Conservation (phyloP, 805 yeast genomes). For the Lachancea sp. region DNA sequence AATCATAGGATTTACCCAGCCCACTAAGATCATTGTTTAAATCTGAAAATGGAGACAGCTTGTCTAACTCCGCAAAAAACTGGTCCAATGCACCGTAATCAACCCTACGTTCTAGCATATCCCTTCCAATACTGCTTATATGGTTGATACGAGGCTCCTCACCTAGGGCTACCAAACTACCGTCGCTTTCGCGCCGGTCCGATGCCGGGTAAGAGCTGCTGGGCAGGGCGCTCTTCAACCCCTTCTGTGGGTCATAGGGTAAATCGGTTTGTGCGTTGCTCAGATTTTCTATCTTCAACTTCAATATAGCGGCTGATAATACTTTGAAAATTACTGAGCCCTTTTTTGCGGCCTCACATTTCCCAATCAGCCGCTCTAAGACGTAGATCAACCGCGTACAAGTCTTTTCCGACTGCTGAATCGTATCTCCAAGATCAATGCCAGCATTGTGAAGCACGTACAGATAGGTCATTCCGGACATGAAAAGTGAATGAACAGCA, state of each 20-base stretch:
- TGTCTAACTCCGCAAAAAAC: conserved; percentile 9
- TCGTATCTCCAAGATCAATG: conserved; percentile 42
- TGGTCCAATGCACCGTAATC: conserved; percentile 8
- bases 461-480: conserved; percentile 82
- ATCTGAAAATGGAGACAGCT: conserved; percentile 21
- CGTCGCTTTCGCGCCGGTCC: neutral
- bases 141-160: conserved; percentile 9
- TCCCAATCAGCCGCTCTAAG: conserved; percentile 52
- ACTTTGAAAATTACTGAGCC: conserved; percentile 70
- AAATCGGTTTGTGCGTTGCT: neutral
- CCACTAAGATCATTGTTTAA: conserved; percentile 14
- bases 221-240: neutral
- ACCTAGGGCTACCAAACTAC: conserved; percentile 8
- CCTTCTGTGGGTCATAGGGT: neutral
- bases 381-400: conserved; percentile 49
- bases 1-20: neutral
- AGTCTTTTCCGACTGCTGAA: conserved; percentile 45
- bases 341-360: conserved; percentile 71
- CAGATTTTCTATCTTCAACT: conserved; percentile 39
- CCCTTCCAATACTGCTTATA: conserved; percentile 2
- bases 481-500: conserved; percentile 79
- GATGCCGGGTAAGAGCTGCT: neutral
- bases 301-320: conserved; percentile 62
- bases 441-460: conserved; percentile 68
- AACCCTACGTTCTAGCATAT: conserved; percentile 8